Evolutionary conservation across 768 basidiomycete species (phyloP), one percentile per base, ranked within the genome.

Genomic region (Mycena vulgaris): DNA sequence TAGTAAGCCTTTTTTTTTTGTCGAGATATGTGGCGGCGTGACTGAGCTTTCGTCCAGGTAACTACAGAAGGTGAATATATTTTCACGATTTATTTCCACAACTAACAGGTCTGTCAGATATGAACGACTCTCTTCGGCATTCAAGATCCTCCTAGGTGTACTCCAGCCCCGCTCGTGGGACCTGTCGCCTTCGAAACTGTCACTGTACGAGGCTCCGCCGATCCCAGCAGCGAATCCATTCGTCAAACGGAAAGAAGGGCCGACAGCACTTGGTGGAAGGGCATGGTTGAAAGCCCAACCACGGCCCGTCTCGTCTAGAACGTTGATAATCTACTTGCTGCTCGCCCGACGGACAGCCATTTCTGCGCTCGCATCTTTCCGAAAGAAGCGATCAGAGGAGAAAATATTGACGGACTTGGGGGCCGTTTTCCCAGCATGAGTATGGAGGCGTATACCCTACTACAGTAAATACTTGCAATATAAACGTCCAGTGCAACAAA

Each of bases 221-320:
- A 76, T 78, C 7, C 86, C 86, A 0, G 81, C 83, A 1, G 75
- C 75, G 25, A 89, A 86, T 75, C 77, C 78, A 0, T 87, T 82
- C 70, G 82, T 89, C 75, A 83, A 77, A 63, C 76, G 63, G 40
- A 72, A 77, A 63, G 73, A 69, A 70, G 58, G 60, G 47, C 49
- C 65, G 19, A 14, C 49, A n/a, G 56, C 66, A n/a, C 37, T 62
- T 70, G 77, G 51, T 56, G 75, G 55, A 45, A 52, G 42, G 21
- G 59, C 31, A 19, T 71, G 70, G 59, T 27, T 65, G 55, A 70
- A 69, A 51, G 72, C 48, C 27, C 74, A 71, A 11, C 75, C 76
- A 45, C 74, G 53, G 3, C 52, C 66, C 10, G 68, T 83, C 8
- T 68, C 78, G 9, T 51, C 76, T 2, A 70, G 75, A 35, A 77